phyloP scores from a whole-genome alignment of 192 early-diverging fungal genomes.

The Powellomyces hirtus region DNA sequence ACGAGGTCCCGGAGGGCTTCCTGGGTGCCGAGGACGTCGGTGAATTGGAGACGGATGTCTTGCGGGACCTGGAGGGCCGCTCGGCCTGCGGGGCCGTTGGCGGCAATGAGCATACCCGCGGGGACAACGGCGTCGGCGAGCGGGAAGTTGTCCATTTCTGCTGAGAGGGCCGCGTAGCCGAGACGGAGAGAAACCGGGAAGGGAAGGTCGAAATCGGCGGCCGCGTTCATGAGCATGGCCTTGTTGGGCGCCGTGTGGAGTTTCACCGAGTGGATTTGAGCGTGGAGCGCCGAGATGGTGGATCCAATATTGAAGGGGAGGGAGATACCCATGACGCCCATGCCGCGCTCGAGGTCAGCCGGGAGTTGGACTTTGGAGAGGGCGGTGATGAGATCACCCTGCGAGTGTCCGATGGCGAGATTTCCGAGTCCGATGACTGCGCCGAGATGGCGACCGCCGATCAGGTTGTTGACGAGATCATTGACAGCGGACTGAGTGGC shows the following conservation, averaged over 20 bases:
- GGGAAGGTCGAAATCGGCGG: conserved; percentile 31
- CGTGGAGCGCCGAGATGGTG: conserved; percentile 14
- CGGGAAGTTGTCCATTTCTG: conserved; percentile 10
- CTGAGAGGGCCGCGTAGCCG: conserved; percentile 16
- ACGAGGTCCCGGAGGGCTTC: conserved; percentile 15
- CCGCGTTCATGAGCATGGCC: conserved; percentile 2
- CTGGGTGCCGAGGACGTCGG: conserved; percentile 18
- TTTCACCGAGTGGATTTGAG: conserved; percentile 12
- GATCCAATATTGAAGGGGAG: conserved; percentile 13
- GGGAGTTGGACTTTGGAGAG: conserved; percentile 27
- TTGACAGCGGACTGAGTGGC: conserved; percentile 29
- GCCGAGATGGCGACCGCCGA: conserved; percentile 20
- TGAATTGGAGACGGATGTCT: conserved; percentile 14
- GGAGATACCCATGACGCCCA: conserved; percentile 19
- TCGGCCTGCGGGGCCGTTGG: background rate
- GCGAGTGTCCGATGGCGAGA: conserved; percentile 15
- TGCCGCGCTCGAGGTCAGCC: conserved; percentile 25
- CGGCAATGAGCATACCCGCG: conserved; percentile 11
- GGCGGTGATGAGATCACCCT: conserved; percentile 25
- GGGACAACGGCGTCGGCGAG: conserved; percentile 15
- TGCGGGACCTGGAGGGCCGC: conserved; percentile 4
- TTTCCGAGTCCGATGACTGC: conserved; percentile 11
- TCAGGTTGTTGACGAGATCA: conserved; percentile 28
- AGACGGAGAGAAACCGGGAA: conserved; percentile 15
- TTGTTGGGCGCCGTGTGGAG: conserved; percentile 17